Percentiles rank a stretch among this genome's conserved stretches.
Evolutionary conservation across 2,329 filamentous ascomycete species (phyloP).

Genomic region (Pseudodiploospora longispora): DNA sequence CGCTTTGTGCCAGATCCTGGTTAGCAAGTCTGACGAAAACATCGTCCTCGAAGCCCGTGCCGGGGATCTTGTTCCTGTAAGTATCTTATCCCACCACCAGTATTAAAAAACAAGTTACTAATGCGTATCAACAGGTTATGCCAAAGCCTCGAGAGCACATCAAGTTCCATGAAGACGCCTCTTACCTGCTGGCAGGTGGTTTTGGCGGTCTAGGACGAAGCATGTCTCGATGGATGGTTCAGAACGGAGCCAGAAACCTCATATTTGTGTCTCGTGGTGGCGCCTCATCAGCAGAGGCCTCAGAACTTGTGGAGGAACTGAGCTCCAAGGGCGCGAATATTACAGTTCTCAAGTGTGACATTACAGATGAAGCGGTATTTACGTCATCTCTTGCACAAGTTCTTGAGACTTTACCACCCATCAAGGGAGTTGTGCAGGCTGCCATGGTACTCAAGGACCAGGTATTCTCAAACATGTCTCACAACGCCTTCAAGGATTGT

Average conservation of each 20-base stretch:
- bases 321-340: slow-evolving; percentile 7
- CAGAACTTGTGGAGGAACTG: slow-evolving; percentile 12
- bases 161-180: no score
- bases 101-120: no score
- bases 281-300: slow-evolving; percentile 10
- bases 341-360: slow-evolving; percentile 21
- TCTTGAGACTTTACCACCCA: no score
- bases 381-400: slow-evolving; percentile 18
- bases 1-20: no score
- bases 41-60: no score
- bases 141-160: no score
- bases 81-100: no score
- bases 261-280: slow-evolving; percentile 21
- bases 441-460: slow-evolving; percentile 28
- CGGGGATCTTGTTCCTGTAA: no score
- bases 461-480: slow-evolving; percentile 17
- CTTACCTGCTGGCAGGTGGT: slow-evolving; percentile 21
- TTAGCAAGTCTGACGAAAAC: no score
- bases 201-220: slow-evolving; percentile 19
- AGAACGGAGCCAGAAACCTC: slow-evolving; percentile 19
- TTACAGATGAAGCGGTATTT: slow-evolving; percentile 18
- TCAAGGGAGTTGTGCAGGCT: slow-evolving; percentile 27
- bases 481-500: slow-evolving; percentile 15
- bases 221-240: slow-evolving; percentile 16
- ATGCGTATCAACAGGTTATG: no score